Evolutionary conservation across 768 basidiomycete species (phyloP), one percentile per base, ranked within the genome.

Genomic region (Saitozyma sp.): DNA sequence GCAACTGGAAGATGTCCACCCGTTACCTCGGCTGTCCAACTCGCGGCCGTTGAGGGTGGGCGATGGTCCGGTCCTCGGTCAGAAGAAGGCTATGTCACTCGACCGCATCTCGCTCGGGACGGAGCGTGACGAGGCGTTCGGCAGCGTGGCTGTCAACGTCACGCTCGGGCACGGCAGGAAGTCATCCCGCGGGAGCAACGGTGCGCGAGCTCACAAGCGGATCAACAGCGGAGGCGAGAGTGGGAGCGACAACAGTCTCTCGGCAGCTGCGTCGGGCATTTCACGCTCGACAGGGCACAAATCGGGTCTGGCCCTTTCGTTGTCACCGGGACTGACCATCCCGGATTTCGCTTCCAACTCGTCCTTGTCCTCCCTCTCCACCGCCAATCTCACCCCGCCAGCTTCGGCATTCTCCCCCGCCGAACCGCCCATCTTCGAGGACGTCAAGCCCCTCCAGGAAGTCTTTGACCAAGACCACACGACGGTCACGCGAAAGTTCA

Each of bases 371-470:
- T 66, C 66, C 37, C 45, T 73, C 14, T 73, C 75, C 2, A 71
- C 69, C 3, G 53, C 63, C 4, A 67, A 66, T 20, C 54, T 71
- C 17, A 75, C 70, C n/a, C 68, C 74, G 16, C 72, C 72, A 29
- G 58, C 68, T 48, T 68, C 71, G 6, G 62, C 68, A 7, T 71
- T 76, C 50, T 73, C 68, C 17, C 72, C 75, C 29, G 65, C 66
- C 42, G 72, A 70, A 62, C 72, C 73, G 43, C 78, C 73, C 9
- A 68, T 76, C 19, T 79, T 79, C 54, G 78, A 76, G 45, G 73
- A 77, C 52, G 73, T 77, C 51, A 77, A 76, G 55, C 78, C 78
- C 19, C 62, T 77, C 10, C 71, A 74, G 41, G 75, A 76, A 43
- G 76, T 68, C 0, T 77, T 77, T 54, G 75, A 75, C 41, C 60